Evolutionary conservation across 345 rosid species (phyloP).

Genomic region (Limnanthes douglasii): DNA sequence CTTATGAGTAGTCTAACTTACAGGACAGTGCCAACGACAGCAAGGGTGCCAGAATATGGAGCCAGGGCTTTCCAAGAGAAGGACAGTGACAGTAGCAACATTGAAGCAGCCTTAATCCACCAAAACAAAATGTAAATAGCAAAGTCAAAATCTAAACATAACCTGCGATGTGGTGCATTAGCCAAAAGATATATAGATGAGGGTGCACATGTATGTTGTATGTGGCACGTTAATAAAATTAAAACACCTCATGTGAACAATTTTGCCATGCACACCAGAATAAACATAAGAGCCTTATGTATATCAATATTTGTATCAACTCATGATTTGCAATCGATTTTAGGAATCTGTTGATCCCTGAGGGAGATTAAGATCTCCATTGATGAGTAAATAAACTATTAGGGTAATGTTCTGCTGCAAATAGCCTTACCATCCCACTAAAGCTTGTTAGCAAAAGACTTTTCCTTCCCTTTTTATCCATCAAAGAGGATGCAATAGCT

Average conservation of each 20-base stretch:
- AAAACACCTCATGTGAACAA: too few species aligned
- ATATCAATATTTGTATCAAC: too few species aligned
- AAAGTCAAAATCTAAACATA: not conserved
- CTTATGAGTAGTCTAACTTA: slow-evolving; percentile 20
- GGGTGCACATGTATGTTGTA: too few species aligned
- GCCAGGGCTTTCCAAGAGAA: slow-evolving; percentile 91
- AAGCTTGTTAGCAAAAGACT: slow-evolving; percentile 85
- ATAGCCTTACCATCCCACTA: slow-evolving; percentile 61
- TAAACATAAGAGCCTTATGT: too few species aligned
- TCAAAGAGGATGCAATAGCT: slow-evolving; percentile 84
- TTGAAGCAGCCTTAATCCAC: slow-evolving; percentile 58
- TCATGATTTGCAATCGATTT: too few species aligned
- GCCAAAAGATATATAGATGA: not conserved
- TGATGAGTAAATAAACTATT: too few species aligned
- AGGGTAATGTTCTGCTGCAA: too few species aligned
- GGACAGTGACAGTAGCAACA: slow-evolving; percentile 86
- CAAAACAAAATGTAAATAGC: not conserved
- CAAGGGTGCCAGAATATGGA: slow-evolving; percentile 80
- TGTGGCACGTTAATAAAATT: too few species aligned
- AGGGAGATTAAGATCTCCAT: too few species aligned
- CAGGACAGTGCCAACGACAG: slow-evolving; percentile 95
- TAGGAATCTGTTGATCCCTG: too few species aligned
- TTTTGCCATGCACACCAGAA: too few species aligned
- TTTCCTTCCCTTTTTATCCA: slow-evolving; percentile 97
- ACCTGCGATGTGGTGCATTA: not conserved